Base-by-base conservation (phyloP, 176 grass and related monocot genomes). In the barley (Hordeum vulgare) region DNA sequence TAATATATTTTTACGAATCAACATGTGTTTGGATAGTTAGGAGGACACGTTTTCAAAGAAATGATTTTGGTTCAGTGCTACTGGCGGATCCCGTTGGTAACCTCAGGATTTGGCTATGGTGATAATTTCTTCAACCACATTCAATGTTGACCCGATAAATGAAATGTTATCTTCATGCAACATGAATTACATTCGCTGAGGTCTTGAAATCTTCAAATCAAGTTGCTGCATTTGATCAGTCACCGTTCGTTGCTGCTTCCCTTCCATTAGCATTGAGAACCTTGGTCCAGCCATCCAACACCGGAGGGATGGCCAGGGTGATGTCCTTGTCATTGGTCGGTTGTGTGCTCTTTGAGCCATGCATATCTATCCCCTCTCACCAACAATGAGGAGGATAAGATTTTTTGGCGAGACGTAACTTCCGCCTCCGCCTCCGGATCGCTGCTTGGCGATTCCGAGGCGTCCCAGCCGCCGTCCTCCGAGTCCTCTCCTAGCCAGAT, bases 261-360 rank as follows among this genome's bases (percentile, higher is more conserved):
- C 60, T 80, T 75, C 90, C 92, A 0, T 77, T 31, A 1, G 85
- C 41, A 11, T 59, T 25, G 23, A 94, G 72, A 60, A 94, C 74
- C 25, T 57, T 73, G 63, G 81, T 94, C 81, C 85, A 92, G 51
- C 74, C 67, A 17, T 86, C 62, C 33, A 94, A 91, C 60, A 94
- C 92, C 0, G 82, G 92, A 8, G 92, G 92, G 27, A 86, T 80
- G 23, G 77, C 78, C 61, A 94, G 71, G 26, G 89, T 74, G 2
- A 92, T 89, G 78, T 92, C 89, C 73, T 88, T 72, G 0, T 91
- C 83, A 11, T 82, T 66, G 18, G 41, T 53, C 70, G 31, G 21
- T 67, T 76, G 11, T 37, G 59, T 70, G 41, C 71, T 26, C 45
- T 49, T 17, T 49, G 45, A 49, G 4, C 45, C 6, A 11, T 41